These are phyloP conservation scores for Ceratobasidium sp. DNA, from an alignment of 1,284 basidiomycete genomes.

Conservation along the genomic window DNA sequence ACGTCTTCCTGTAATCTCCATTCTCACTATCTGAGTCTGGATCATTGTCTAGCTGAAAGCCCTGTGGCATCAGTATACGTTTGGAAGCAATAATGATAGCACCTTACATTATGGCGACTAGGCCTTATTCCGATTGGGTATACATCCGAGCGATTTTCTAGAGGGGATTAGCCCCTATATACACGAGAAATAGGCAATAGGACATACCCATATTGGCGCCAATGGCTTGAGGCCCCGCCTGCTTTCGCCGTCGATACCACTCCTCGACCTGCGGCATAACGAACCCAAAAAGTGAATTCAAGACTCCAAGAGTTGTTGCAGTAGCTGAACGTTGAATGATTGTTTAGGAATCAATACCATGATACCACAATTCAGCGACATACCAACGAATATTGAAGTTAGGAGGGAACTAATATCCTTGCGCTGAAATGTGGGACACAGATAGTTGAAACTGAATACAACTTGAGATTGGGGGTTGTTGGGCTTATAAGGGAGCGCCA, in stretches of 20 bases:
- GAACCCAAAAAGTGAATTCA: conserved; percentile 1
- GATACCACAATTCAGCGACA: not conserved
- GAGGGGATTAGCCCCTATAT: not conserved
- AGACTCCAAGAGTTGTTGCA: not conserved
- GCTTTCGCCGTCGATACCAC: not conserved
- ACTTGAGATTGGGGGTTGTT: not conserved
- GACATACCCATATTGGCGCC: conserved; percentile 1
- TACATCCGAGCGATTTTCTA: not conserved
- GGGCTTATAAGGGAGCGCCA: conserved; percentile 2
- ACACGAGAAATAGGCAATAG: not conserved
- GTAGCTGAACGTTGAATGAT: not conserved
- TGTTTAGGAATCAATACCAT: not conserved
- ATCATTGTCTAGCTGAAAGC: no score
- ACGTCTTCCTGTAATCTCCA: no score
- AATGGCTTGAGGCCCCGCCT: not conserved
- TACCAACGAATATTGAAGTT: conserved; percentile 12
- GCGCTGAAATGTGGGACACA: conserved; percentile 13
- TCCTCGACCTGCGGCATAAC: conserved; percentile 10
- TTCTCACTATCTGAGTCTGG: no score
- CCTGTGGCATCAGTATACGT: no score
- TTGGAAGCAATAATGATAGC: no score
- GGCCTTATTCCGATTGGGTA: not conserved
- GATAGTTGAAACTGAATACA: conserved; percentile 15
- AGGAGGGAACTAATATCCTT: not conserved
- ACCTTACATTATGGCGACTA: no score